Conservation (phyloP, 2,329 filamentous ascomycete genomes). For the Colletotrichum graminicola region DNA sequence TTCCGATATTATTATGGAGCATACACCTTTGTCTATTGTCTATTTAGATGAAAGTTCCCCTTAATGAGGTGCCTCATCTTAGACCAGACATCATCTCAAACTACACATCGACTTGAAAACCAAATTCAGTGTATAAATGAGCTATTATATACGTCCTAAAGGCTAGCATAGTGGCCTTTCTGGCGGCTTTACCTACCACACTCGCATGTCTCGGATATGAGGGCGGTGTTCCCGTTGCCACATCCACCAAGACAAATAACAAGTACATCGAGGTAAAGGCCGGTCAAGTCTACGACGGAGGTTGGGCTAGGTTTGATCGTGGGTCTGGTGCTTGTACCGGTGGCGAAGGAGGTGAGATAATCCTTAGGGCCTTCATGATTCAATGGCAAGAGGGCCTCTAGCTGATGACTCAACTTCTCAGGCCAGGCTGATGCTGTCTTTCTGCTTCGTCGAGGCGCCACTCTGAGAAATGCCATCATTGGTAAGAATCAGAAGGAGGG, state of each 20-base stretch:
- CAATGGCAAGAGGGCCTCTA: background rate
- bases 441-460: conserved; percentile 56
- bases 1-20: background rate
- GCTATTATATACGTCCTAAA: conserved; percentile 27
- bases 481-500: conserved; percentile 60
- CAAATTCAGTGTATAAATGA: too few relatives aligned
- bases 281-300: conserved; percentile 50
- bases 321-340: conserved; percentile 54
- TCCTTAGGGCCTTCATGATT: background rate
- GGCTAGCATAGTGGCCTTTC: conserved; percentile 10
- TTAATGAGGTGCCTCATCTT: too few relatives aligned
- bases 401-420: background rate
- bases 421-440: conserved; percentile 59
- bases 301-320: conserved; percentile 53
- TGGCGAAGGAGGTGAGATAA: conserved; percentile 51
- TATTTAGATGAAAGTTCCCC: too few relatives aligned
- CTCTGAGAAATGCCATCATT: conserved; percentile 61
- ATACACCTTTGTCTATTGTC: background rate
- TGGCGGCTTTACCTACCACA: conserved; percentile 42
- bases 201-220: conserved; percentile 47
- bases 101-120: too few relatives aligned
- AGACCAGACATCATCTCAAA: too few relatives aligned
- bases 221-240: conserved; percentile 48
- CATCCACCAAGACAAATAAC: conserved; percentile 47
- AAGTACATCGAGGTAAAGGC: conserved; percentile 50